phyloP scores from a whole-genome alignment of 164 flowering plant species.

The Stephania japonica region DNA sequence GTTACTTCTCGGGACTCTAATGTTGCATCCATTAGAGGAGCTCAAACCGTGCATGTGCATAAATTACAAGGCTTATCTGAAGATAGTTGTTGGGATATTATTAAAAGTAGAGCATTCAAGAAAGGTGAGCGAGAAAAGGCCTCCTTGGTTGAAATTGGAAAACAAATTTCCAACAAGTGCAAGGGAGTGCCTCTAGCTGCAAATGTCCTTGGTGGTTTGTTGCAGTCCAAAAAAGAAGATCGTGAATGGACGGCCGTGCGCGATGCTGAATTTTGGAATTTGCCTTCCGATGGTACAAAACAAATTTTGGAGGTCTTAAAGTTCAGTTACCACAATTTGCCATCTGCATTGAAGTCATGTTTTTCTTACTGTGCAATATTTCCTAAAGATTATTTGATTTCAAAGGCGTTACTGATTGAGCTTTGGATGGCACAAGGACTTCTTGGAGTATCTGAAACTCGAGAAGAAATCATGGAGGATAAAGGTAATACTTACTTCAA shows the following conservation, averaged over 20 bases:
- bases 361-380: conserved; percentile 7
- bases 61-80: background rate
- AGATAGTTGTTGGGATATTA: conserved; percentile 4
- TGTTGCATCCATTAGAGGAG: no score
- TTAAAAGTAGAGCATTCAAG: conserved; percentile 4
- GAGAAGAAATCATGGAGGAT: background rate
- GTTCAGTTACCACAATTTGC: conserved; percentile 1
- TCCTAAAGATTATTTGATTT: background rate
- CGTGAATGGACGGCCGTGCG: conserved; percentile 1
- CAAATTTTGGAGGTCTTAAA: background rate
- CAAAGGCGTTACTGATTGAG: background rate
- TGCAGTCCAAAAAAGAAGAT: conserved; percentile 6
- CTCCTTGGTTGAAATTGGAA: background rate
- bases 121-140: background rate
- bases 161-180: conserved; percentile 3
- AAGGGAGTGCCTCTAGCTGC: conserved; percentile 7
- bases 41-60: no score
- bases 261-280: conserved; percentile 7
- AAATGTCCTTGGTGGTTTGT: background rate
- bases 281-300: background rate
- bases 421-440: conserved; percentile 12
- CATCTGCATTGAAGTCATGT: conserved; percentile 2
- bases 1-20: no score
- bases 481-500: conserved; percentile 3
- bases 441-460: background rate